A percentile compares a stretch with the other conserved stretches of the same genome.
These are phyloP conservation scores for Pluteus cervinus DNA, from an alignment of 768 basidiomycete genomes.

Conservation along the genomic window DNA sequence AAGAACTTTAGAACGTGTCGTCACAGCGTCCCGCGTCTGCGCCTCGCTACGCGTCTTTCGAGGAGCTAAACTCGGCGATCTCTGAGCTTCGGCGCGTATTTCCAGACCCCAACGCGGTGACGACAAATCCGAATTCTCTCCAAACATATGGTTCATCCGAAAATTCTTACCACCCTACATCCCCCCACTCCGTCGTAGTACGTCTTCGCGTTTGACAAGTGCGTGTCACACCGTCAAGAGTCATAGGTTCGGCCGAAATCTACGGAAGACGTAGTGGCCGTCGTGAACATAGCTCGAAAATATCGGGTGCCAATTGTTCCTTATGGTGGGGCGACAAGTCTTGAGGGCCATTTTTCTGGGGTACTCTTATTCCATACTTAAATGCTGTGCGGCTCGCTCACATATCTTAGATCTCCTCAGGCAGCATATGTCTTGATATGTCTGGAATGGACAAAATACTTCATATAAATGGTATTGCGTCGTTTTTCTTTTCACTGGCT, in stretches of 20 bases:
- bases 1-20: constrained; percentile 2
- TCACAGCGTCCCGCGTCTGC: constrained; percentile 5
- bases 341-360: constrained; percentile 83
- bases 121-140: constrained; percentile 45
- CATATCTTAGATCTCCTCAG: constrained; percentile 42
- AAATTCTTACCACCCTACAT: constrained; percentile 60
- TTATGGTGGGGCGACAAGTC: constrained; percentile 80
- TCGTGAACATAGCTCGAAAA: constrained; percentile 71
- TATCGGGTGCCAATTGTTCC: constrained; percentile 73
- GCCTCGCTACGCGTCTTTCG: constrained; percentile 36
- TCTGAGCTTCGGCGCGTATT: constrained; percentile 42
- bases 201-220: constrained; percentile 7
- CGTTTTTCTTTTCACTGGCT: background rate
- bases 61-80: constrained; percentile 46
- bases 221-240: constrained; percentile 10
- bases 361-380: constrained; percentile 29
- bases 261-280: constrained; percentile 78
- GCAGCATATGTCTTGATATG: constrained; percentile 81
- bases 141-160: constrained; percentile 59
- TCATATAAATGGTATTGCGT: constrained; percentile 55
- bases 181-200: constrained; percentile 49
- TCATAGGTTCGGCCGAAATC: constrained; percentile 49
- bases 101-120: constrained; percentile 39
- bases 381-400: constrained; percentile 4
- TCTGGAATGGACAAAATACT: constrained; percentile 80